phyloP scores from a whole-genome alignment of 345 rosid genomes.

The Euphorbia tirucalli region DNA sequence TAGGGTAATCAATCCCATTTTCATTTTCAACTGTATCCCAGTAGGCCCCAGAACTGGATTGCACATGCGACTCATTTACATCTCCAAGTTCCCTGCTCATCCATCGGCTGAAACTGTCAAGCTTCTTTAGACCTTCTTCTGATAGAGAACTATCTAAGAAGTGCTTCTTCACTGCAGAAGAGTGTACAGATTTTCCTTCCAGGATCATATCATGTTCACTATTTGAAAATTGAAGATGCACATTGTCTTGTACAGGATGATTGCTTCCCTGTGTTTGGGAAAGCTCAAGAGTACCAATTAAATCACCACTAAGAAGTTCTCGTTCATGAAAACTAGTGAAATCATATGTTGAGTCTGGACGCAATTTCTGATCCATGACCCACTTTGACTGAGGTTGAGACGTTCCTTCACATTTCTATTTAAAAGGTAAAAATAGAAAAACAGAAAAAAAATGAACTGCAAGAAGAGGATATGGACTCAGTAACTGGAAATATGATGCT shows the following conservation, averaged over 20 bases:
- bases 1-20: conserved; percentile 47
- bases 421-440: conserved; percentile 12
- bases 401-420: conserved; percentile 33
- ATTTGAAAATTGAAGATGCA: conserved; percentile 25
- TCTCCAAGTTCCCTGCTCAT: conserved; percentile 92
- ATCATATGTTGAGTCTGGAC: conserved; percentile 37
- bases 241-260: conserved; percentile 19
- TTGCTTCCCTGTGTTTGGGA: conserved; percentile 22
- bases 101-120: conserved; percentile 93
- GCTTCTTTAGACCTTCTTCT: conserved; percentile 72
- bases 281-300: conserved; percentile 21
- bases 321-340: conserved; percentile 39
- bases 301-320: conserved; percentile 31
- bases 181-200: conserved; percentile 50
- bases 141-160: conserved; percentile 44
- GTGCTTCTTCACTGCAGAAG: conserved; percentile 45
- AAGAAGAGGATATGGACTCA: background rate
- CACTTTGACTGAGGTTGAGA: conserved; percentile 30
- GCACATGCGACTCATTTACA: conserved; percentile 56
- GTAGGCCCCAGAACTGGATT: conserved; percentile 52
- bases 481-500: background rate
- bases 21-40: conserved; percentile 70
- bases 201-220: conserved; percentile 31
- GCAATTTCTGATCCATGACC: conserved; percentile 38
- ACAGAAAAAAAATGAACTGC: conserved; percentile 4